Evolutionary conservation across 202 grass and related monocot genomes (phyloP).

Genomic region (Carex arenaria): DNA sequence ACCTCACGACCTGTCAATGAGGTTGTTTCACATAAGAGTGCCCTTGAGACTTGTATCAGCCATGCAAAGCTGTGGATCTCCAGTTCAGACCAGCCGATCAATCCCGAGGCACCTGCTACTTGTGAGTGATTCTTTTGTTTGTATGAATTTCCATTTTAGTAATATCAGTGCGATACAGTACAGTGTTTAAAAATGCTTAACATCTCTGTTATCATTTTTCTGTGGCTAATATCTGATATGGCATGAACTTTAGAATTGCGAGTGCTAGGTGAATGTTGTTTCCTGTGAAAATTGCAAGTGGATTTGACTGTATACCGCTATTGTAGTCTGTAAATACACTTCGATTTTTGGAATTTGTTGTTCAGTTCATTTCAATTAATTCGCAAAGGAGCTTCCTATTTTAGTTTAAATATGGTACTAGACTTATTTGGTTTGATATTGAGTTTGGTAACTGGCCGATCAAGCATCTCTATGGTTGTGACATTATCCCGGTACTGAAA

Average conservation of each 20-base stretch:
- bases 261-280: not conserved
- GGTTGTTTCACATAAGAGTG: conserved; percentile 65
- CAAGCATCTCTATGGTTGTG: not conserved
- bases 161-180: not conserved
- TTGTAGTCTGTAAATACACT: not conserved
- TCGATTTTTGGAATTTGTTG: not conserved
- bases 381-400: not conserved
- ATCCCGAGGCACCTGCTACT: conserved; percentile 45
- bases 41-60: conserved; percentile 56
- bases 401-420: not conserved
- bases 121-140: conserved; percentile 40
- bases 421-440: not conserved
- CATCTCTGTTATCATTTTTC: not conserved
- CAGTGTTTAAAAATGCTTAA: not conserved
- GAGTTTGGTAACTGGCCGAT: not conserved
- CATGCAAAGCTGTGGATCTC: conserved; percentile 71
- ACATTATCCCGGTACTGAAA: not conserved
- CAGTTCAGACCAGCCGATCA: conserved; percentile 50
- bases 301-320: not conserved
- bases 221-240: not conserved
- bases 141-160: not conserved
- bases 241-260: not conserved
- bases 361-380: not conserved
- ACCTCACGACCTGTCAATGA: conserved; percentile 57
- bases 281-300: not conserved